Evolutionary conservation across 345 rosid genomes (phyloP).

Genomic region (Crucihimalaya himalaica): DNA sequence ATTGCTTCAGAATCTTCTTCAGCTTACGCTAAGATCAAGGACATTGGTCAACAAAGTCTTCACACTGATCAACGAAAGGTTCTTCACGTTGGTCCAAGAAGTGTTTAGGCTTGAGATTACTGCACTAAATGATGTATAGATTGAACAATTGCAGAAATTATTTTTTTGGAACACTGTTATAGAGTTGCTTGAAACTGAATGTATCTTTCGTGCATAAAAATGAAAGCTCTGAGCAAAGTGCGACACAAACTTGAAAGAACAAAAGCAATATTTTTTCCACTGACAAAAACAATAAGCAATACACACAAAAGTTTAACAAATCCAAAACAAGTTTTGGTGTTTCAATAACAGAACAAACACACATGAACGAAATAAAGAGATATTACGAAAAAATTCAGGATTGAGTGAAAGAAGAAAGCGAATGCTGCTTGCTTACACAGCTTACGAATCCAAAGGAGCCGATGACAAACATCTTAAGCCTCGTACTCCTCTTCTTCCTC

Average conservation of each 20-base stretch:
- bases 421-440: slow-evolving; percentile 38
- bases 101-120: slow-evolving; percentile 1
- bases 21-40: slow-evolving; percentile 9
- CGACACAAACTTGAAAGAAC: slow-evolving; percentile 14
- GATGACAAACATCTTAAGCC: slow-evolving; percentile 19
- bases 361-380: slow-evolving; percentile 10
- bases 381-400: neutral
- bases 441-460: slow-evolving; percentile 22
- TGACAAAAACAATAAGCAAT: slow-evolving; percentile 41
- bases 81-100: too few relatives aligned
- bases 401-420: slow-evolving; percentile 16
- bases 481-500: slow-evolving; percentile 42
- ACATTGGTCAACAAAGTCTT: neutral
- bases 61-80: neutral
- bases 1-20: slow-evolving; percentile 25
- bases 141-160: neutral
- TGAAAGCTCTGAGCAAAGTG: neutral
- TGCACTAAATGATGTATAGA: neutral
- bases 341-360: slow-evolving; percentile 31
- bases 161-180: neutral
- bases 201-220: neutral
- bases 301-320: slow-evolving; percentile 34
- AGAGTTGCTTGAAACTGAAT: neutral
- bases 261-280: slow-evolving; percentile 33
- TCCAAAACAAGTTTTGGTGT: slow-evolving; percentile 28